phyloP scores from a whole-genome alignment of 345 rosid species.

The Rubroshorea leprosula region DNA sequence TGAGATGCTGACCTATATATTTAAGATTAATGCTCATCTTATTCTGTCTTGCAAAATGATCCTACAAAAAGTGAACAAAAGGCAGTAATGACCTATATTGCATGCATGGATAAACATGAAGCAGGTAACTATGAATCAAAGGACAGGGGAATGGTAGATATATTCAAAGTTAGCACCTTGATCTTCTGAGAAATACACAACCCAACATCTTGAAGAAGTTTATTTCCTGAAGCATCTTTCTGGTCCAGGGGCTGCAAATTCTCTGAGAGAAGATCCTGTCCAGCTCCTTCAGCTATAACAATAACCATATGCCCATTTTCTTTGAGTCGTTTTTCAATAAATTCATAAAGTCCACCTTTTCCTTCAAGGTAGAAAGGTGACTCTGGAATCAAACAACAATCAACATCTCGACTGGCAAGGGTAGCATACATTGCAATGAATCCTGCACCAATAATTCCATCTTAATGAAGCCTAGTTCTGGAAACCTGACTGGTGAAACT shows the following conservation, averaged over 20 bases:
- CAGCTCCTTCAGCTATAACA: constrained; percentile 78
- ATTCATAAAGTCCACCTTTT: constrained; percentile 73
- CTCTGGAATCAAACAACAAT: constrained; percentile 93
- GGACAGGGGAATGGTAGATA: not conserved
- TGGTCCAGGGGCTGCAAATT: constrained; percentile 36
- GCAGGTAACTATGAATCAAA: no score
- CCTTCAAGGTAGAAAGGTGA: constrained; percentile 90
- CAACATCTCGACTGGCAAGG: constrained; percentile 90
- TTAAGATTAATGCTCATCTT: constrained; percentile 64
- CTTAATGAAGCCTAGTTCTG: no score
- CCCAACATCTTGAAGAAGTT: constrained; percentile 73
- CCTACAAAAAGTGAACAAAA: constrained; percentile 29
- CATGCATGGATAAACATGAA: no score
- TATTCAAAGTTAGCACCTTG: constrained; percentile 35
- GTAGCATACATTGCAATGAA: no score
- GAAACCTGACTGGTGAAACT: no score
- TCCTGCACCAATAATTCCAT: constrained; percentile 30
- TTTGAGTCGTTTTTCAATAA: constrained; percentile 49
- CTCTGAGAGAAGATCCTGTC: constrained; percentile 63
- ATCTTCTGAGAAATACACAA: constrained; percentile 69
- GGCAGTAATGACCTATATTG: no score
- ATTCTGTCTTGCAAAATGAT: constrained; percentile 45
- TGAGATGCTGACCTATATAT: constrained; percentile 55
- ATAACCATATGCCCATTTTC: constrained; percentile 87
- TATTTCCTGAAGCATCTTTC: constrained; percentile 86